Conservation (phyloP, 2,329 filamentous ascomycete species). For the Cyphellophora attinorum region DNA sequence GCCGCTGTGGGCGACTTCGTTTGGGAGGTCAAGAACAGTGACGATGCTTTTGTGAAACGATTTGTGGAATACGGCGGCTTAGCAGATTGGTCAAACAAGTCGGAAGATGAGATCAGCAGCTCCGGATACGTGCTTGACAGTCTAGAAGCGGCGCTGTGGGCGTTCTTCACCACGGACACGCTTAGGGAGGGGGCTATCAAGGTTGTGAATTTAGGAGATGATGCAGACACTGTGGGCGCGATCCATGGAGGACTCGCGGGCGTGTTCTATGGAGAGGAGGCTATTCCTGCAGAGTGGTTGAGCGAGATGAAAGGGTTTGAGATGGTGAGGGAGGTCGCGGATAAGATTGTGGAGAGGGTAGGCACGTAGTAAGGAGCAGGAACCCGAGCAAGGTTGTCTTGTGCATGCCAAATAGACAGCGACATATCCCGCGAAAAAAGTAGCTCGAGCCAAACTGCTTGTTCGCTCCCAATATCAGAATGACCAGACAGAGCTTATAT, state of each 20-base stretch:
- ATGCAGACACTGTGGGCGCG: constrained; percentile 36
- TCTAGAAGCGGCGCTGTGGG: constrained; percentile 33
- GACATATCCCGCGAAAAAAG: no score
- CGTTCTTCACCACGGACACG: constrained; percentile 28
- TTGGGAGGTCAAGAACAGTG: constrained; percentile 9
- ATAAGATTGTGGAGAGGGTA: neutral
- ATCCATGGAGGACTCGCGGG: constrained; percentile 35
- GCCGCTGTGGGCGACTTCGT: constrained; percentile 13
- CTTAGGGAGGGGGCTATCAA: constrained; percentile 29
- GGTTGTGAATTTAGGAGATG: constrained; percentile 33
- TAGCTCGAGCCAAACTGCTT: no score
- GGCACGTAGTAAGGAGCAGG: neutral
- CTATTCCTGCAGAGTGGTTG: constrained; percentile 20
- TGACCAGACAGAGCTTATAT: no score
- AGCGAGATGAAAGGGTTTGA: constrained; percentile 13
- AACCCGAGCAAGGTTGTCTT: no score
- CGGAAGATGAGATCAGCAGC: constrained; percentile 21
- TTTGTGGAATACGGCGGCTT: constrained; percentile 15
- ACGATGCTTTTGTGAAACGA: no score
- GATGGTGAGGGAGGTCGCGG: constrained; percentile 8
- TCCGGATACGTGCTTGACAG: constrained; percentile 34
- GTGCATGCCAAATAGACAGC: no score
- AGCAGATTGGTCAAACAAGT: constrained; percentile 20
- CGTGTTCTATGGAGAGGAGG: constrained; percentile 28
- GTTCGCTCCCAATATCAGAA: no score